Base-by-base conservation (phyloP, 1,139 yeast species). In the Scheffersomyces quercinus region DNA sequence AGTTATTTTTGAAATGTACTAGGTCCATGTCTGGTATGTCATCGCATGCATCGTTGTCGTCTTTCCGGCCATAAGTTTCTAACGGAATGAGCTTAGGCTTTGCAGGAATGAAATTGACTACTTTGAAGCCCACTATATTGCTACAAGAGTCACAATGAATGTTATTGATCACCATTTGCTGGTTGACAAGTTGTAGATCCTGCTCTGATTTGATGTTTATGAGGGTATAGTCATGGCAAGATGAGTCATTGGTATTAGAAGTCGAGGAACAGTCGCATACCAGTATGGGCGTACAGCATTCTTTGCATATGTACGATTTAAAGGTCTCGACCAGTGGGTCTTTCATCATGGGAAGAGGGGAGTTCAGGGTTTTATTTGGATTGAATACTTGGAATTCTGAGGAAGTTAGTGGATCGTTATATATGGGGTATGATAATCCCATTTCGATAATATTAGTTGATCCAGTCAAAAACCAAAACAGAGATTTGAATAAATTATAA, bases 101-200 rank as follows among this genome's bases (percentile, higher is more conserved):
- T 12, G 34, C 33, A 4, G 47, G 42, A n/a, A 42, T 44, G 28
- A 50, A 37, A 10, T 42, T 43, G 12, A 50, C 42, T 3, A 57
- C 42, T 36, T 48, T 50, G 36, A 51, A 53, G 5, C 63, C 61
- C 12, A 58, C 39, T 8, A 48, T 43, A n/a, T 44, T 49, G 26
- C 40, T 37, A 37, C 62, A 58, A 4, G 16, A 29, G n/a, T 37
- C 42, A 31, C 62, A 58, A 28, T 41, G 43, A 4, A 54, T 28
- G 20, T 51, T 46, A 16, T 49, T 46, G 3, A 52, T 43, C 13
- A 50, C 30, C 11, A 49, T 32, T 14, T 36, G 30, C 29, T 46
- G 46, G 39, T 39, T 36, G 29, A 47, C 40, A 15, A 39, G 38
- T n/a, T 44, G 39, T 14, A 39, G 42, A 29, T 39, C 43, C n/a